These are phyloP conservation scores for Ceratocystis papillata DNA, from an alignment of 2,329 filamentous ascomycete genomes.

Conservation along the genomic window DNA sequence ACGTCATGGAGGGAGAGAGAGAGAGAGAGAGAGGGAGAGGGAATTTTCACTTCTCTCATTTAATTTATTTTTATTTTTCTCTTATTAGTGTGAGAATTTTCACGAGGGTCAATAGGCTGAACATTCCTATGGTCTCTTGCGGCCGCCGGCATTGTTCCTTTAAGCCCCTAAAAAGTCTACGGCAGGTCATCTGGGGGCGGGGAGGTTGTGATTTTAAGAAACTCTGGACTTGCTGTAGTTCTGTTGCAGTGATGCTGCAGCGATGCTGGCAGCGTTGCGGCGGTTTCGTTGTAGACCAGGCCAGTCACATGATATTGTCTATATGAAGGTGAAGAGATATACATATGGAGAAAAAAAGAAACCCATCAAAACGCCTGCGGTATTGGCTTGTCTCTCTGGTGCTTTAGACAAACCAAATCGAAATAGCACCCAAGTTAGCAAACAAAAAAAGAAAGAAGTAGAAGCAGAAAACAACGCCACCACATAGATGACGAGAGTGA, in stretches of 20 bases:
- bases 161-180: no score
- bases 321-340: not conserved
- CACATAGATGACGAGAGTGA: not conserved
- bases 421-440: not conserved
- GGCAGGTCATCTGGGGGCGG: no score
- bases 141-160: not conserved
- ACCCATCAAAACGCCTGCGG: not conserved
- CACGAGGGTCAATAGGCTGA: not conserved
- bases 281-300: no score
- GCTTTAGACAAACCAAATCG: not conserved
- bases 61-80: not conserved
- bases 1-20: not conserved
- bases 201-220: no score
- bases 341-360: not conserved
- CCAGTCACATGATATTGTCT: conserved; percentile 11
- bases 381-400: not conserved
- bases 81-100: not conserved
- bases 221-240: no score
- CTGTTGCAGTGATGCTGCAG: no score
- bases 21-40: not conserved
- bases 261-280: no score
- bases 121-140: not conserved
- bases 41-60: not conserved
- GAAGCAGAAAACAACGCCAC: not conserved
- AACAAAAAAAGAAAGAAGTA: conserved; percentile 2